Percentiles rank a stretch among this genome's conserved stretches.
phyloP scores from a whole-genome alignment of 768 basidiomycete genomes.

The Russula vinacea region DNA sequence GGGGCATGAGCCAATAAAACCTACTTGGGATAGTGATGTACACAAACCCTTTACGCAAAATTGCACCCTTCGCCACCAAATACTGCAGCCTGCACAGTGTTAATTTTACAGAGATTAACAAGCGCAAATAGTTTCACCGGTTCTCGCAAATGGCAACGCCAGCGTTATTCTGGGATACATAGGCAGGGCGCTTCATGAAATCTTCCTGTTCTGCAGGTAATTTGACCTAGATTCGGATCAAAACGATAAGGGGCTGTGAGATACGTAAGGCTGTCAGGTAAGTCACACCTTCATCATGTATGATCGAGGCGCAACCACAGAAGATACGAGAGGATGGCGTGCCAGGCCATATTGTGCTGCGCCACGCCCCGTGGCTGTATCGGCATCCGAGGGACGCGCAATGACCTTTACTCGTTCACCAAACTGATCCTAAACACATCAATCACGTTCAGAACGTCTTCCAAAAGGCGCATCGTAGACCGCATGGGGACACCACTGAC shows the following conservation, averaged over 20 bases:
- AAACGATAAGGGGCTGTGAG: not conserved
- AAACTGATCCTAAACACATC: conserved; percentile 55
- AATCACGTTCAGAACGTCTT: conserved; percentile 9
- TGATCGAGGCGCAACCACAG: conserved; percentile 74
- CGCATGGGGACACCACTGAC: conserved; percentile 40
- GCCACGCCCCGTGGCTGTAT: conserved; percentile 84
- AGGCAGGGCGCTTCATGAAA: conserved; percentile 79
- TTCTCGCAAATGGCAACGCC: conserved; percentile 81
- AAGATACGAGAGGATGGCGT: conserved; percentile 70
- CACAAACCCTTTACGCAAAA: conserved; percentile 76
- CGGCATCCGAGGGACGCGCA: conserved; percentile 79
- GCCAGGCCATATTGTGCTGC: conserved; percentile 87
- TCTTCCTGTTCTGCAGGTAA: conserved; percentile 85
- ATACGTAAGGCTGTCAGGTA: conserved; percentile 7
- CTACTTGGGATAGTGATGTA: conserved; percentile 11
- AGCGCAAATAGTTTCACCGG: conserved; percentile 43
- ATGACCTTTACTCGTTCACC: conserved; percentile 65
- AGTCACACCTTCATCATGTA: conserved; percentile 84
- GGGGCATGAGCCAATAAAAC: conserved; percentile 31
- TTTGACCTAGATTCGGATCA: conserved; percentile 57
- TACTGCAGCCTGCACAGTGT: conserved; percentile 68
- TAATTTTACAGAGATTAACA: conserved; percentile 7
- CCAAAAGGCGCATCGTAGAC: conserved; percentile 20
- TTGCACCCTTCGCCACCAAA: conserved; percentile 82
- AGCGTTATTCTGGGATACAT: conserved; percentile 74